Conservation (phyloP, 2,329 filamentous ascomycete genomes). For the Nemania sp. region DNA sequence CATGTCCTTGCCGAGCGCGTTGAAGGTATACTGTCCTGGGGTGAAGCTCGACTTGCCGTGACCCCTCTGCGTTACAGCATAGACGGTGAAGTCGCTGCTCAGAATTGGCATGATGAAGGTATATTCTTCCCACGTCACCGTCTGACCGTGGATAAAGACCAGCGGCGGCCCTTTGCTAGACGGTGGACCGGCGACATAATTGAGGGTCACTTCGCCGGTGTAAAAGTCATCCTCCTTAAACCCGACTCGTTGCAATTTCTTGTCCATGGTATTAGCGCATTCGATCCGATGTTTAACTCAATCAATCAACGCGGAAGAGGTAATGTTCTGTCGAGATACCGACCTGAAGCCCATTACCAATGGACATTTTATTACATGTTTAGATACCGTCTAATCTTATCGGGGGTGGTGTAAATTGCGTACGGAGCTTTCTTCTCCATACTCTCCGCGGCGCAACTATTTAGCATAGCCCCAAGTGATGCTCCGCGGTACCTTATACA, state of each 20-base stretch:
- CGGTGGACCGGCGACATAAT: conserved; percentile 21
- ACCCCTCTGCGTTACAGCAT: conserved; percentile 21
- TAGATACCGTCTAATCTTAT: neutral
- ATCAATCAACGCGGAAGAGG: neutral
- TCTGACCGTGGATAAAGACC: conserved; percentile 29
- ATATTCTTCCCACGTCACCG: conserved; percentile 27
- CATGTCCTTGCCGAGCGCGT: conserved; percentile 29
- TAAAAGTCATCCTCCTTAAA: conserved; percentile 23
- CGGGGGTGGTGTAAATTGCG: neutral
- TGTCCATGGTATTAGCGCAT: conserved; percentile 18
- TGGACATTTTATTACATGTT: no score
- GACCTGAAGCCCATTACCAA: no score
- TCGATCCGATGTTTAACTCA: neutral
- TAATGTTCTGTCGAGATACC: neutral
- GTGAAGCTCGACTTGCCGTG: conserved; percentile 28
- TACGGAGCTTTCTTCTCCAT: neutral
- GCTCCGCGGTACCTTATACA: neutral
- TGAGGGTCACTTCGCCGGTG: conserved; percentile 22
- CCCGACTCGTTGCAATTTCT: conserved; percentile 21
- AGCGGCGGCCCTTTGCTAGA: conserved; percentile 14
- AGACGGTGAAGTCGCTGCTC: conserved; percentile 26
- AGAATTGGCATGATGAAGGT: conserved; percentile 30
- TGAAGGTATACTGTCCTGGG: conserved; percentile 28
- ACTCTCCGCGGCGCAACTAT: neutral
- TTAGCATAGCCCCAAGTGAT: neutral